phyloP scores from a whole-genome alignment of 139 green algal genomes.

The Desmodesmus armatus region DNA sequence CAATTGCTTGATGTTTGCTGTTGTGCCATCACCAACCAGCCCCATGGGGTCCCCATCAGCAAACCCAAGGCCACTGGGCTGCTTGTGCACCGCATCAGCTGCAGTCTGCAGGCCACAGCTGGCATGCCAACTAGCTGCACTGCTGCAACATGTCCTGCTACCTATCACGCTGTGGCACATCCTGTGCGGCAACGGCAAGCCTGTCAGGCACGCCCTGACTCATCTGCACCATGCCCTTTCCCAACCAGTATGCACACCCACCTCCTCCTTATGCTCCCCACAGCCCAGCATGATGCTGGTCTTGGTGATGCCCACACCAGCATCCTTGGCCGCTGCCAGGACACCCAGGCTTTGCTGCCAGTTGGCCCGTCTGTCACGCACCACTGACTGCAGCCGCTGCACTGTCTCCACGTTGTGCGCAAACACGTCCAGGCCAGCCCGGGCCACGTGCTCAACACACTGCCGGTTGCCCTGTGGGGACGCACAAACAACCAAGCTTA shows the following conservation, averaged over 20 bases:
- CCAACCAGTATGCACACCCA: conserved; percentile 45
- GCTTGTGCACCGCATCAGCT: no score
- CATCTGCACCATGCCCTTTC: background rate
- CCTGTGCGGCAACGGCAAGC: background rate
- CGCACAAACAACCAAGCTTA: no score
- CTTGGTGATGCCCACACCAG: conserved; percentile 88
- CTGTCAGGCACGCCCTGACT: background rate
- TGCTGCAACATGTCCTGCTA: no score
- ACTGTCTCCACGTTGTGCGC: conserved; percentile 99
- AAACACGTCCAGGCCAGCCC: conserved; percentile 96
- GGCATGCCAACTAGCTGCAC: no score
- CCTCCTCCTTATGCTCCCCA: conserved; percentile 91
- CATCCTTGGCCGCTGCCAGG: conserved; percentile 88
- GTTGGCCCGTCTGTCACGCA: conserved; percentile 90
- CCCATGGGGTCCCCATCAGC: no score
- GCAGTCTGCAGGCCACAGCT: no score
- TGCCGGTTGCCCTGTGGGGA: conserved; percentile 56
- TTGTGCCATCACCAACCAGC: no score
- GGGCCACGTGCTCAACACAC: conserved; percentile 73
- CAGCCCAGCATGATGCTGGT: conserved; percentile 98
- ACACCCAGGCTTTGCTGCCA: conserved; percentile 92
- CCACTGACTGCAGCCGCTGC: conserved; percentile 68
- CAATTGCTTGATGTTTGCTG: no score
- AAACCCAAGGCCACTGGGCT: no score
- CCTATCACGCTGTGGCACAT: no score